Evolutionary conservation across 2,329 filamentous ascomycete genomes (phyloP).

Genomic region (Pseudocercospora eumusae): DNA sequence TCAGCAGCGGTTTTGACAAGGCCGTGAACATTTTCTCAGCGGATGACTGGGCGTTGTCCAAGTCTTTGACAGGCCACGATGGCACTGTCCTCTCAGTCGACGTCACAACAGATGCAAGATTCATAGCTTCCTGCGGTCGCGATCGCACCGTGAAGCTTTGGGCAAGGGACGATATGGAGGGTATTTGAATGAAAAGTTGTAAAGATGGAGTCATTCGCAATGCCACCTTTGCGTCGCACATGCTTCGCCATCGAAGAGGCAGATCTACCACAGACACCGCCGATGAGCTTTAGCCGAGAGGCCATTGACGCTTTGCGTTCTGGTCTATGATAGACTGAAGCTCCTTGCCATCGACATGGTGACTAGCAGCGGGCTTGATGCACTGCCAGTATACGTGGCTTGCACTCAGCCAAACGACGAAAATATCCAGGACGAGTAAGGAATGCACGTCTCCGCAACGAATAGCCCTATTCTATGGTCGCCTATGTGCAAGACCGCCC

Average conservation of each 20-base stretch:
- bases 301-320: neutral
- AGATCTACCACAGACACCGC: neutral
- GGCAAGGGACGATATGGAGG: conserved; percentile 76
- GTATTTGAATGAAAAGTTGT: conserved; percentile 30
- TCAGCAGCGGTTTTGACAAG: conserved; percentile 88
- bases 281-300: neutral
- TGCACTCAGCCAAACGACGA: neutral
- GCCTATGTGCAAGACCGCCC: neutral
- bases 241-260: neutral
- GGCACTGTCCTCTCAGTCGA: conserved; percentile 91
- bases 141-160: conserved; percentile 96
- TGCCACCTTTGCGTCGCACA: neutral
- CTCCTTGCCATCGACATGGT: neutral
- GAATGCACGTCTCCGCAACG: neutral
- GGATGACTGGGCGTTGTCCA: conserved; percentile 90
- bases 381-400: neutral
- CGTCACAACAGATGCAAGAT: conserved; percentile 79
- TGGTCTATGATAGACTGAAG: neutral
- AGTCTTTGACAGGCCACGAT: conserved; percentile 84
- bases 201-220: neutral
- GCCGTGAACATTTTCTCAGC: conserved; percentile 95
- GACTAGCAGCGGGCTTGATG: neutral
- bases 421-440: neutral
- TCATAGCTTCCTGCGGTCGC: conserved; percentile 93
- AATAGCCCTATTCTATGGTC: neutral